Base-by-base conservation (phyloP, 495 filamentous ascomycete species). In the Amorphotheca resinae region DNA sequence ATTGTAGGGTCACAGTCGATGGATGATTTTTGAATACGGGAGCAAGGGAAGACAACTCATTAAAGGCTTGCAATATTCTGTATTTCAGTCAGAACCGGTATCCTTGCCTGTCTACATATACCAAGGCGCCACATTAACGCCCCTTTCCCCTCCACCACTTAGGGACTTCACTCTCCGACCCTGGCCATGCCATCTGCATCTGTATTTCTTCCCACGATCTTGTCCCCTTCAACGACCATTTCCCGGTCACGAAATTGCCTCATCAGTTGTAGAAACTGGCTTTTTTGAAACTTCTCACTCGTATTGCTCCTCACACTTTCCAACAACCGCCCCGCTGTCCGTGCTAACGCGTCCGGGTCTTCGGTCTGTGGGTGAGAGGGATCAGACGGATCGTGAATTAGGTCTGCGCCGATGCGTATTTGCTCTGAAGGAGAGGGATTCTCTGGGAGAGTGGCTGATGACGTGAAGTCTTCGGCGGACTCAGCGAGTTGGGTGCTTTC, bases 231-330 rank as follows among this genome's bases (percentile, higher is more conserved):
- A 22, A 57, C 54, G 14, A 25, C 16, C 14, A 38, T 37, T 42
- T 57, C 44, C 15, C 33, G 35, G 40, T 57, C 54, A 18, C 54
- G 26, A 8, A 57, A 44, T 26, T 52, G 51, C 15, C 51, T 36
- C 84, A 91, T 88, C 50, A 91, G 59, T 7, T 71, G 70, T 14
- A 88, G 66, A 52, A 91, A 91, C 42, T 73, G 75, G 58, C 82
- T 87, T 52, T 87, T 69, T 53, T 79, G 73, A 55, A 88, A 88
- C 51, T 91, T 88, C 38, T 73, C 54, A 46, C 66, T 79, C 48
- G 72, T 68, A 41, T 91, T 77, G 47, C 78, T 63, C 22, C 73
- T 66, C 8, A 91, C 69, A 31, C 68, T 78, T n/a, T 84, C 72
- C 3, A 91, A 65, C 3, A 91, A 63, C 35, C 77, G 64, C 15